A percentile compares a stretch with the other conserved stretches of the same genome.
Conservation (phyloP, 345 rosid genomes). For the Moringa oleifera region DNA sequence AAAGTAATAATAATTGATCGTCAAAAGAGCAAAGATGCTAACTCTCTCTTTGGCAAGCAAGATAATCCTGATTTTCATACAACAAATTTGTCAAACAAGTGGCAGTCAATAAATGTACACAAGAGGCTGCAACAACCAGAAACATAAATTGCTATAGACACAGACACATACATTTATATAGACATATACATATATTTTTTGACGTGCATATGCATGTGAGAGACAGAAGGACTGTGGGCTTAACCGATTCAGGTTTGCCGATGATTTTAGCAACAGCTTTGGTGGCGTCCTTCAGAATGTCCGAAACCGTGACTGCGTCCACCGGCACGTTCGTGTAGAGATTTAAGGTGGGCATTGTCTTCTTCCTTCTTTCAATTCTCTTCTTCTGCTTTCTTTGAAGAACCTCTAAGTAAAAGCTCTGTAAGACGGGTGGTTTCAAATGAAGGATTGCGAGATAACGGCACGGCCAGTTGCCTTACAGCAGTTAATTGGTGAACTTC, state of each 20-base stretch:
- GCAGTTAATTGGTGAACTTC: too few species aligned
- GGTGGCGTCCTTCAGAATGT: constrained; percentile 90
- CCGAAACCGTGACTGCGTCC: constrained; percentile 76
- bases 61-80: not conserved
- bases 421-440: constrained; percentile 9
- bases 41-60: too few species aligned
- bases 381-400: not conserved
- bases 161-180: too few species aligned
- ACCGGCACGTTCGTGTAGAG: constrained; percentile 80
- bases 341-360: constrained; percentile 79
- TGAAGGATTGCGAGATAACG: constrained; percentile 10
- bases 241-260: constrained; percentile 94
- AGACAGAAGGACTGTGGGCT: not conserved
- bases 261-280: constrained; percentile 79
- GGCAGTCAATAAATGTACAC: too few species aligned
- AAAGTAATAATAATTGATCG: not conserved
- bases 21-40: too few species aligned
- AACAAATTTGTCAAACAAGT: constrained; percentile 36
- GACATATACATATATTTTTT: not conserved
- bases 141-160: not conserved
- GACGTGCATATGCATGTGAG: not conserved
- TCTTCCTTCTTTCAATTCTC: not conserved
- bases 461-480: not conserved
- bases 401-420: too few species aligned
- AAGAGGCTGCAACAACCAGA: too few species aligned